These are phyloP conservation scores for Cercospora canescens DNA, from an alignment of 2,329 filamentous ascomycete species.

Conservation along the genomic window DNA sequence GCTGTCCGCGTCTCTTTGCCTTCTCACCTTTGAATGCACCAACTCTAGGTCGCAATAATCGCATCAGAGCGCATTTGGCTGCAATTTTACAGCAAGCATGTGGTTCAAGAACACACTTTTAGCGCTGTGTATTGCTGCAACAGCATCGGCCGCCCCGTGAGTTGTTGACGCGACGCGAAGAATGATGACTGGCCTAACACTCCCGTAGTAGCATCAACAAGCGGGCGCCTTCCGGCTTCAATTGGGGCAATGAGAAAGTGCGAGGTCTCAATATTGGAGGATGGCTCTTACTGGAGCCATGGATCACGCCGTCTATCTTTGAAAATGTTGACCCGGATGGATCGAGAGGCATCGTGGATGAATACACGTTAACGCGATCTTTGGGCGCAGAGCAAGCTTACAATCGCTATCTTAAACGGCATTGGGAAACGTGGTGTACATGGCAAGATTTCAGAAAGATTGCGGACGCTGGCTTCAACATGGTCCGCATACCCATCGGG, in stretches of 20 bases:
- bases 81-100: conserved; percentile 24
- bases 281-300: conserved; percentile 49
- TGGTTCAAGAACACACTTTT: conserved; percentile 26
- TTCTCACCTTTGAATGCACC: not conserved
- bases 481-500: conserved; percentile 60
- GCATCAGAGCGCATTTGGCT: not conserved
- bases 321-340: conserved; percentile 29
- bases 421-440: conserved; percentile 54
- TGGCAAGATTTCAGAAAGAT: conserved; percentile 59
- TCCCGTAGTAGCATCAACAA: conserved; percentile 19
- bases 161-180: conserved; percentile 5
- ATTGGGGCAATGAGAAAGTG: conserved; percentile 53
- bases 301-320: conserved; percentile 62
- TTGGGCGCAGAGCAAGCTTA: conserved; percentile 50
- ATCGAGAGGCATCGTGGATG: conserved; percentile 43
- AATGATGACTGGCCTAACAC: not conserved
- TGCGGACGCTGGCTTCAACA: conserved; percentile 57
- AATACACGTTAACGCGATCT: conserved; percentile 53
- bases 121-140: conserved; percentile 29
- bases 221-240: conserved; percentile 40
- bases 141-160: conserved; percentile 30
- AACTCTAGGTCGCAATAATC: not conserved
- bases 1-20: not conserved
- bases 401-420: conserved; percentile 45
- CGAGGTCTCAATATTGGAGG: conserved; percentile 53